Evolutionary conservation across 257 asterid genomes (phyloP), one percentile per base, ranked within the genome.

Genomic region (Ajuga chamaepitys): DNA sequence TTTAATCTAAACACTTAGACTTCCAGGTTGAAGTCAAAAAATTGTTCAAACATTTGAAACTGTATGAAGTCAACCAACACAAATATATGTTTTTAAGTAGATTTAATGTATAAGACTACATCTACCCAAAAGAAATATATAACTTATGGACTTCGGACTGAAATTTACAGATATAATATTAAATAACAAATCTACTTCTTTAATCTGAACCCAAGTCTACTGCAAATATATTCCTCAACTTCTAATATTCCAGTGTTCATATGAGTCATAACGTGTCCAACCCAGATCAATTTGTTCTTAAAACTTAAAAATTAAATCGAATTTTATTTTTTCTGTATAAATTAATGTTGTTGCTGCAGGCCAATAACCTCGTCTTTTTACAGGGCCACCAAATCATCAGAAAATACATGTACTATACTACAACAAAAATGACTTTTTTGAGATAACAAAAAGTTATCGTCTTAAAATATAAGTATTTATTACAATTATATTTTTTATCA

Each of bases 1-100:
- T 75, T 22, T 74, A 73, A 83, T 73, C 75, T 77, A 68, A 80
- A 80, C 75, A 75, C 78, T 68, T 70, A 64, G 80, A 80, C 84
- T 57, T 52, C 0, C 1, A 24, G 11, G 32, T 63, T 60, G 35
- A 64, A 75, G 76, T 77, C 82, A 74, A 72, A 55, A 28, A 14
- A 42, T 54, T 71, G 17, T 71, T 80, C 70, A 71, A 72, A 68
- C 22, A 42, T 66, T 62, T 61, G 79, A 78, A 73, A 53, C 25
- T 34, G 46, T 42, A 60, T 2, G n/a, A 69, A 78, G 83, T 78
- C 79, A 69, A 67, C 64, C 70, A 13, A 62, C 7, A 50, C 37
- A 38, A 30, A 28, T 25, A 40, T 55, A 37, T 42, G 56, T 21
- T 2, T 1, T 9, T 8, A 40, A 61, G 25, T 10, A 20, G 0